Evolutionary conservation across 208 protist genomes (phyloP).

Genomic region (Crithidia mellificae): DNA sequence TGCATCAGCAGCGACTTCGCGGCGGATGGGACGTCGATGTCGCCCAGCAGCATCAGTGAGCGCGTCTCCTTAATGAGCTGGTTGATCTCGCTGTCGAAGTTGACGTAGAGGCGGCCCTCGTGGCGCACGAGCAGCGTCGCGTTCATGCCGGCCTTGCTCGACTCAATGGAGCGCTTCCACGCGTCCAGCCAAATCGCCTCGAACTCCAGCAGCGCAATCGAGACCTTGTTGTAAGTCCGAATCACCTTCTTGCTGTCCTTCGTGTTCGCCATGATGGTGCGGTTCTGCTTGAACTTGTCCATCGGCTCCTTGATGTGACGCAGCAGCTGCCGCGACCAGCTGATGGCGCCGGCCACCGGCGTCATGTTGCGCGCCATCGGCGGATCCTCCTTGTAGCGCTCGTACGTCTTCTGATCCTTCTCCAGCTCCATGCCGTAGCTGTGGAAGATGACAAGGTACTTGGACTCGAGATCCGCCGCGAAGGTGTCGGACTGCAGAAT

Average conservation of each 20-base stretch:
- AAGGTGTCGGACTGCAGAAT: slow-evolving; percentile 94
- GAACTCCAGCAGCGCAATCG: slow-evolving; percentile 95
- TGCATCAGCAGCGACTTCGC: slow-evolving; percentile 93
- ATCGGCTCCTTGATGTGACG: slow-evolving; percentile 96
- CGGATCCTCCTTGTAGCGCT: slow-evolving; percentile 94
- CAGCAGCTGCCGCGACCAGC: slow-evolving; percentile 95
- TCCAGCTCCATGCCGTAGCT: slow-evolving; percentile 96
- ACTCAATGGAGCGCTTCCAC: slow-evolving; percentile 94
- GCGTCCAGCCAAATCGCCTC: slow-evolving; percentile 95
- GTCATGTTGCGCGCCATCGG: slow-evolving; percentile 95
- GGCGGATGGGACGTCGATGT: slow-evolving; percentile 89
- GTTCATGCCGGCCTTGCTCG: slow-evolving; percentile 93
- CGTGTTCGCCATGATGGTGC: slow-evolving; percentile 93
- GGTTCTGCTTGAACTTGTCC: slow-evolving; percentile 95
- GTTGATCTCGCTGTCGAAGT: slow-evolving; percentile 97
- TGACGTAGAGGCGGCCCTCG: slow-evolving; percentile 95
- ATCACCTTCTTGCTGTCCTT: slow-evolving; percentile 97
- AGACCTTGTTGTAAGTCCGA: slow-evolving; percentile 96
- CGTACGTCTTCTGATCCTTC: slow-evolving; percentile 96
- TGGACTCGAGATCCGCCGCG: slow-evolving; percentile 91
- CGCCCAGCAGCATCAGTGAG: slow-evolving; percentile 92
- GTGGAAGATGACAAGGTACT: slow-evolving; percentile 96
- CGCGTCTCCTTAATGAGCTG: slow-evolving; percentile 97
- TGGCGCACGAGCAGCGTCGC: slow-evolving; percentile 95
- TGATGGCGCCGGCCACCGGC: slow-evolving; percentile 95